A percentile compares a stretch with the other conserved stretches of the same genome.
Evolutionary conservation across 495 filamentous ascomycete genomes (phyloP).

Genomic region (Podospora australis): DNA sequence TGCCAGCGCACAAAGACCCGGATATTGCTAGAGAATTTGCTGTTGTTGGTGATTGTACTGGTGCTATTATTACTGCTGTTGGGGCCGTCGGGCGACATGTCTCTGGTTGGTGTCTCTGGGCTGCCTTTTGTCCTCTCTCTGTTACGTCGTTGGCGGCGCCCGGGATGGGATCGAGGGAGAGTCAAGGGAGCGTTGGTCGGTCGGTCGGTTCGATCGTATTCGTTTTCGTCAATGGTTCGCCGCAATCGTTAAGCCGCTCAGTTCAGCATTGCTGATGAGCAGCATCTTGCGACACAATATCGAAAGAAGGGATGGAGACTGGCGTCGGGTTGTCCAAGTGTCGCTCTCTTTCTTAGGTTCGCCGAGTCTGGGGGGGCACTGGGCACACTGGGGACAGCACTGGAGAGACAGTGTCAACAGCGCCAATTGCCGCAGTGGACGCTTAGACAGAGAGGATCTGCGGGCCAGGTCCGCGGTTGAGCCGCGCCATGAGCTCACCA

Average conservation of each 20-base stretch:
- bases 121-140: not conserved
- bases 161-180: not conserved
- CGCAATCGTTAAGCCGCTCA: slow-evolving; percentile 12
- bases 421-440: too few species aligned
- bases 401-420: too few species aligned
- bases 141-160: not conserved
- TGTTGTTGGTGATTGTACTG: slow-evolving; percentile 2
- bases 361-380: not conserved
- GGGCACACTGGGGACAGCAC: too few species aligned
- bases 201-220: not conserved
- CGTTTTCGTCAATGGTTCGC: slow-evolving; percentile 5
- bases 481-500: not conserved
- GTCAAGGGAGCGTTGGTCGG: not conserved
- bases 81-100: slow-evolving; percentile 40
- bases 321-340: not conserved
- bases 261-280: slow-evolving; percentile 20
- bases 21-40: slow-evolving; percentile 56
- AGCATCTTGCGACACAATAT: slow-evolving; percentile 20
- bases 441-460: too few species aligned
- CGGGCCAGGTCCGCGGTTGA: not conserved
- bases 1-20: slow-evolving; percentile 93
- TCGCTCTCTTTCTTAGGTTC: not conserved
- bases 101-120: not conserved
- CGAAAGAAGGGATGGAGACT: slow-evolving; percentile 1
- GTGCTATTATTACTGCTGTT: slow-evolving; percentile 6